phyloP scores from a whole-genome alignment of 2,329 filamentous ascomycete genomes.

The Monosporascus sp. region DNA sequence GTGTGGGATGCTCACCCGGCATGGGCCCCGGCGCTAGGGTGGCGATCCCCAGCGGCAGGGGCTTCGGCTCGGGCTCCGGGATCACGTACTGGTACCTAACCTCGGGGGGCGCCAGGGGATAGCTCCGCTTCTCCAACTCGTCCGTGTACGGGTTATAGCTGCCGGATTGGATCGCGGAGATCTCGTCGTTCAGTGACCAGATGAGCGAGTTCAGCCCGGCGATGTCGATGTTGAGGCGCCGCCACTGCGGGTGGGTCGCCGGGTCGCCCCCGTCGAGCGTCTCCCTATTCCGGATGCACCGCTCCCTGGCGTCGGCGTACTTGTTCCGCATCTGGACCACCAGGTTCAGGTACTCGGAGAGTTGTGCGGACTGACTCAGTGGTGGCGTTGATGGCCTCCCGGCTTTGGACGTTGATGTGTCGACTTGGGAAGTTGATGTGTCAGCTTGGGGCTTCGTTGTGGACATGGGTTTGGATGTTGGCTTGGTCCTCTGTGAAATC shows the following conservation, averaged over 20 bases:
- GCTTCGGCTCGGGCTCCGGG: not conserved
- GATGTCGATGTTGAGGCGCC: constrained; percentile 17
- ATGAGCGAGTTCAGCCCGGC: constrained; percentile 15
- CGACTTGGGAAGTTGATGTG: no score
- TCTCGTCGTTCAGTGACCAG: constrained; percentile 13
- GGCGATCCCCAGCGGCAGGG: constrained; percentile 10
- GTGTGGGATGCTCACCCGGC: constrained; percentile 13
- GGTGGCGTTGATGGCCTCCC: no score
- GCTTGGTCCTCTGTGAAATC: no score
- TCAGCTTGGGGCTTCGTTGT: no score
- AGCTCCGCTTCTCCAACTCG: not conserved
- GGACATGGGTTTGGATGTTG: no score
- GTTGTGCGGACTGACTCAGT: not conserved
- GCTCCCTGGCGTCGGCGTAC: constrained; percentile 3
- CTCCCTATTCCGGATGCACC: constrained; percentile 3
- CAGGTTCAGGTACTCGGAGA: not conserved
- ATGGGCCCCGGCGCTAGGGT: constrained; percentile 10
- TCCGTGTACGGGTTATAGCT: constrained; percentile 2
- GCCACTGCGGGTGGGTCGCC: constrained; percentile 9
- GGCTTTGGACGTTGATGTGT: no score
- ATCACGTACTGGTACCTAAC: constrained; percentile 1
- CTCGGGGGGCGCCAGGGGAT: not conserved
- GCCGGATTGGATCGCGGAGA: constrained; percentile 5
- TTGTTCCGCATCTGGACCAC: not conserved
- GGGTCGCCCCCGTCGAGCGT: constrained; percentile 14